These are phyloP conservation scores for Pythium aphanidermatum DNA, from an alignment of 352 stramenopile genomes.

Conservation along the genomic window DNA sequence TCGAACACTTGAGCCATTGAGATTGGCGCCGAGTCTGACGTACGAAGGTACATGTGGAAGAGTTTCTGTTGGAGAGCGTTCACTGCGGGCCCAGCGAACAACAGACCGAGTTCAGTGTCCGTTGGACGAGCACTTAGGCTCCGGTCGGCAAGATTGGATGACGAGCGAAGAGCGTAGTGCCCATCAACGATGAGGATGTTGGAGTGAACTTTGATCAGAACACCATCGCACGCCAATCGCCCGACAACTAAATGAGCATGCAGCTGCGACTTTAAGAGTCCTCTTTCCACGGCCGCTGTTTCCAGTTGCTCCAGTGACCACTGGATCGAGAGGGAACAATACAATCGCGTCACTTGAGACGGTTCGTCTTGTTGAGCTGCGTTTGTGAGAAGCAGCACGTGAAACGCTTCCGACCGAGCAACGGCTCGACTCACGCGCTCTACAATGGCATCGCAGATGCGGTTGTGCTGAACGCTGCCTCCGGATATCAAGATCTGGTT, in stretches of 20 bases:
- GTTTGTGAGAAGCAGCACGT: slow-evolving; percentile 67
- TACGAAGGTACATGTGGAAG: slow-evolving; percentile 62
- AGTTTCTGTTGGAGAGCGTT: slow-evolving; percentile 50
- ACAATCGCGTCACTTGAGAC: slow-evolving; percentile 65
- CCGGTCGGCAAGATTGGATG: slow-evolving; percentile 70
- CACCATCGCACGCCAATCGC: slow-evolving; percentile 32
- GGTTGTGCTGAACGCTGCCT: slow-evolving; percentile 64
- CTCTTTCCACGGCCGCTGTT: slow-evolving; percentile 33
- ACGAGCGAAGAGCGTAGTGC: slow-evolving; percentile 61
- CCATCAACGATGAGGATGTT: slow-evolving; percentile 77
- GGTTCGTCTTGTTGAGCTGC: slow-evolving; percentile 72
- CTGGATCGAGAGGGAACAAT: slow-evolving; percentile 70
- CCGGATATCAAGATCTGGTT: slow-evolving; percentile 82
- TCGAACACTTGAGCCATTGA: slow-evolving; percentile 10
- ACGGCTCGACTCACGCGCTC: slow-evolving; percentile 36
- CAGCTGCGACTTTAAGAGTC: slow-evolving; percentile 33
- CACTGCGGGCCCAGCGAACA: slow-evolving; percentile 43
- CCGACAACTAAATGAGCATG: slow-evolving; percentile 42
- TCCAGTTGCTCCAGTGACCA: slow-evolving; percentile 74
- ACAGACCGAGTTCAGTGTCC: slow-evolving; percentile 62
- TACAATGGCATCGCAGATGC: slow-evolving; percentile 58
- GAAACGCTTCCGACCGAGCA: slow-evolving; percentile 30
- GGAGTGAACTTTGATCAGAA: slow-evolving; percentile 73
- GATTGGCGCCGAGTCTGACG: slow-evolving; percentile 13
- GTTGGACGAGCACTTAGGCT: slow-evolving; percentile 61